Base-by-base conservation (phyloP, 2,329 filamentous ascomycete species). In the Trichoderma sp. region DNA sequence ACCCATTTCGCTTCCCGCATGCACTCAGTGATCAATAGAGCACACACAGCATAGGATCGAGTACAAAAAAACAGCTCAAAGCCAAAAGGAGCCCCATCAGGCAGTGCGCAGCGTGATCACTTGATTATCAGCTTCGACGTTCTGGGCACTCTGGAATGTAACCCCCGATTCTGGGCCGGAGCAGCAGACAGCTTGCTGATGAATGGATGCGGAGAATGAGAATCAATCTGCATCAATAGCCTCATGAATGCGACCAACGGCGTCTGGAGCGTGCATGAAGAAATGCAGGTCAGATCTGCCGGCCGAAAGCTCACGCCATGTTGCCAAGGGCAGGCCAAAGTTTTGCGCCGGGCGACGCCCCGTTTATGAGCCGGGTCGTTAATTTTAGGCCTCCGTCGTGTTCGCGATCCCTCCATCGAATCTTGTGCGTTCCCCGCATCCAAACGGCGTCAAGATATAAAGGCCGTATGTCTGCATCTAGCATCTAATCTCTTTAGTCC, bases 11-110 rank as follows among this genome's bases (percentile, higher is more conserved):
- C 55, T 67, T 59, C 64, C 53, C 13, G 7, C 33, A 35, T 35
- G 33, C 33, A 35, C 40, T 33, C 29, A 35, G 6, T 4, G n/a
- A 40, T 58, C 63, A 40, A 21, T 58, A 29, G 27, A 35, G 33
- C 33, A 33, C 29, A 33, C 29, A 31, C 5, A 58, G 33, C 19
- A 43, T 19, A 13, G 6, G 19, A n/a, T 43, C 40, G 6, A 43
- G 21, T 27, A 31, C 27, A 58, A 35, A 47, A 67, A 67, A 67
- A 67, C 37, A 59, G 57, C 62, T 66, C 62, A 57, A 57, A 49
- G n/a, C 10, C 40, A 58, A 47, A 16, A 5, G 33, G 33, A 24
- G 63, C n/a, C 24, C 52, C 62, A 57, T 33, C 29, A 8, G 14
- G 33, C n/a, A 49, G 35, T 14, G n/a, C 37, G 29, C 27, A 47